Conservation (phyloP, 1,284 basidiomycete species). For the Boletus mariae region DNA sequence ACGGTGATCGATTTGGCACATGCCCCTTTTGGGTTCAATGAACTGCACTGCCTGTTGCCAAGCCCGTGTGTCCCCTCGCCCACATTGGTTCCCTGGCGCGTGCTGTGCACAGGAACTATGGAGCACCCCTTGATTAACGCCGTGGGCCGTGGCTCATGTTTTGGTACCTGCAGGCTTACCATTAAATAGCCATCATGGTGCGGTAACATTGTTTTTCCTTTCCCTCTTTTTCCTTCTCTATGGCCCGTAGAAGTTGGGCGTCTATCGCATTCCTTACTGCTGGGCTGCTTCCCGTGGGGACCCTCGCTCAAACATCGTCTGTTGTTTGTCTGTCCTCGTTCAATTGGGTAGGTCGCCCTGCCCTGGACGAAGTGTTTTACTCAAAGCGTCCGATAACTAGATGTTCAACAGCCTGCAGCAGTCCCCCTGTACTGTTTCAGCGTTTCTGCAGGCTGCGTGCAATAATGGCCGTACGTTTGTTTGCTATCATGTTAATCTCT, state of each 20-base stretch:
- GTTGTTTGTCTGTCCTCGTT: conserved; percentile 22
- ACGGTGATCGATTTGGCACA: background rate
- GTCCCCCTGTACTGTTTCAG: conserved; percentile 34
- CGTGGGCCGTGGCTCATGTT: background rate
- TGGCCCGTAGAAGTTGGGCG: conserved; percentile 15
- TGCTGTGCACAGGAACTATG: background rate
- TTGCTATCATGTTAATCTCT: background rate
- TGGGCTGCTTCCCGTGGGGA: conserved; percentile 13
- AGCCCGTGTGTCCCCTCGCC: too few relatives aligned
- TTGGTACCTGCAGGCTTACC: background rate
- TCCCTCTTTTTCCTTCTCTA: background rate
- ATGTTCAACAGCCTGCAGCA: conserved; percentile 34
- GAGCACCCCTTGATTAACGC: background rate
- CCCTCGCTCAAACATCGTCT: conserved; percentile 21
- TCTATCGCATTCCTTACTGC: conserved; percentile 16
- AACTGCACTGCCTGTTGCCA: too few relatives aligned
- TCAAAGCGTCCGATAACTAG: conserved; percentile 15
- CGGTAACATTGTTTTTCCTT: background rate
- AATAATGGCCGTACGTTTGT: conserved; percentile 26
- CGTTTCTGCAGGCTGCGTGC: conserved; percentile 34
- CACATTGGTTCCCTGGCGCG: too few relatives aligned
- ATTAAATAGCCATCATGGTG: background rate
- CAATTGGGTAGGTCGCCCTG: conserved; percentile 22
- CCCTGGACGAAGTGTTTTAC: background rate
- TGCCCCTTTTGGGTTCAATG: too few relatives aligned